Conservation (phyloP, 1,139 yeast genomes). For the Suhomyces taliae region DNA sequence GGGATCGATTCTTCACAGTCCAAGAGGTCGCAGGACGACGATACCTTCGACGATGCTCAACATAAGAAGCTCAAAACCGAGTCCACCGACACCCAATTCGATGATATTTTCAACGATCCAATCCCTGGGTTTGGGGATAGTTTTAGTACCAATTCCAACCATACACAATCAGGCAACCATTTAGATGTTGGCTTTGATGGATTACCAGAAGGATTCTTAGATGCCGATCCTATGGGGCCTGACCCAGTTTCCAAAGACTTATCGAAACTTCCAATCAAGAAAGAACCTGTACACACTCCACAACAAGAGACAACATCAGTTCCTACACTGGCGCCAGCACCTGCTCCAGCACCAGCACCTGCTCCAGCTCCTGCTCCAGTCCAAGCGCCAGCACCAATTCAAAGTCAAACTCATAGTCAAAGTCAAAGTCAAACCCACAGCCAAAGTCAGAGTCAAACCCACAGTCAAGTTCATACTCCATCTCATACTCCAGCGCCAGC, state of each 20-base stretch:
- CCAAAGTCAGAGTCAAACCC: too few relatives aligned
- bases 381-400: background rate
- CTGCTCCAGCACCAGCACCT: background rate
- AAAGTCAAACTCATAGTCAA: too few relatives aligned
- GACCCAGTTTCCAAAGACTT: background rate
- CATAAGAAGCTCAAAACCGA: constrained; percentile 8
- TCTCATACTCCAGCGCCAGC: background rate
- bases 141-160: constrained; percentile 2
- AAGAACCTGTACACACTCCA: constrained; percentile 1
- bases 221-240: constrained; percentile 8
- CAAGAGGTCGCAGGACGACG: constrained; percentile 6
- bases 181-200: constrained; percentile 22
- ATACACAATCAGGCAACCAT: constrained; percentile 3
- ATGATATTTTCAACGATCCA: constrained; percentile 23
- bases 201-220: constrained; percentile 21
- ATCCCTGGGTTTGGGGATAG: constrained; percentile 17
- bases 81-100: constrained; percentile 19
- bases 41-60: constrained; percentile 6
- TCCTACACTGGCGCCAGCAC: background rate
- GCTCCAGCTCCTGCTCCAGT: background rate
- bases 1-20: constrained; percentile 1
- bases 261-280: constrained; percentile 1
- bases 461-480: too few relatives aligned
- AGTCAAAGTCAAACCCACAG: too few relatives aligned
- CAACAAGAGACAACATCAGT: background rate